phyloP scores from a whole-genome alignment of 371 early-diverging fungal genomes.

The Zancudomyces culisetae region DNA sequence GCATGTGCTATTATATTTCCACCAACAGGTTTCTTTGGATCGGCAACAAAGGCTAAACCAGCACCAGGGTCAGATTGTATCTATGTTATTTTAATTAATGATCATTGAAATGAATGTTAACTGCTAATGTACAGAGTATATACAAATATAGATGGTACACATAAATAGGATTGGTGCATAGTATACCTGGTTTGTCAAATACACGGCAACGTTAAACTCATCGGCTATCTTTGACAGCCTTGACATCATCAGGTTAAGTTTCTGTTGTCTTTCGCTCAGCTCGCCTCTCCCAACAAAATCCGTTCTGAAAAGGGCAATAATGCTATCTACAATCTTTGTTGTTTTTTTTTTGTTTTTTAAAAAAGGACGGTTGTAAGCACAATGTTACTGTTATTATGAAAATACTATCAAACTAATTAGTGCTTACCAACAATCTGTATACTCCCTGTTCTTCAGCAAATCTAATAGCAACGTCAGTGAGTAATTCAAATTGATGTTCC shows the following conservation, averaged over 20 bases:
- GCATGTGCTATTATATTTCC: slow-evolving; percentile 40
- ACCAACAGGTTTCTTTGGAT: slow-evolving; percentile 73
- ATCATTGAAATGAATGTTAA: background rate
- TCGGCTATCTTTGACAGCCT: slow-evolving; percentile 65
- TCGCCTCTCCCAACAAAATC: slow-evolving; percentile 74
- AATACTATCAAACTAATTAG: background rate
- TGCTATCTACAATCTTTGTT: slow-evolving; percentile 49
- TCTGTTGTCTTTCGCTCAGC: slow-evolving; percentile 78
- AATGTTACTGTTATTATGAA: background rate
- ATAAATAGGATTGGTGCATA: too few species aligned
- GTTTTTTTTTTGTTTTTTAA: background rate
- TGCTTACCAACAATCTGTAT: slow-evolving; percentile 43
- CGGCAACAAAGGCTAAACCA: slow-evolving; percentile 51
- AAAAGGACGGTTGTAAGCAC: background rate
- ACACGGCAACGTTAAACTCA: slow-evolving; percentile 73
- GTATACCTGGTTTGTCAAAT: slow-evolving; percentile 62
- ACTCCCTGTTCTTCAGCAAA: slow-evolving; percentile 53
- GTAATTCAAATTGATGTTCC: slow-evolving; percentile 66
- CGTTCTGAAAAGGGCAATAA: slow-evolving; percentile 56
- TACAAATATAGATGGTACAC: background rate
- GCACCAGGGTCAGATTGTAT: slow-evolving; percentile 42
- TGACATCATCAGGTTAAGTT: slow-evolving; percentile 57
- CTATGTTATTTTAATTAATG: too few species aligned
- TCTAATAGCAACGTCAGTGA: slow-evolving; percentile 41
- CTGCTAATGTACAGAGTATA: background rate